Evolutionary conservation across 495 filamentous ascomycete species (phyloP), one percentile per base, ranked within the genome.

Genomic region (Penicillium egyptiacum): DNA sequence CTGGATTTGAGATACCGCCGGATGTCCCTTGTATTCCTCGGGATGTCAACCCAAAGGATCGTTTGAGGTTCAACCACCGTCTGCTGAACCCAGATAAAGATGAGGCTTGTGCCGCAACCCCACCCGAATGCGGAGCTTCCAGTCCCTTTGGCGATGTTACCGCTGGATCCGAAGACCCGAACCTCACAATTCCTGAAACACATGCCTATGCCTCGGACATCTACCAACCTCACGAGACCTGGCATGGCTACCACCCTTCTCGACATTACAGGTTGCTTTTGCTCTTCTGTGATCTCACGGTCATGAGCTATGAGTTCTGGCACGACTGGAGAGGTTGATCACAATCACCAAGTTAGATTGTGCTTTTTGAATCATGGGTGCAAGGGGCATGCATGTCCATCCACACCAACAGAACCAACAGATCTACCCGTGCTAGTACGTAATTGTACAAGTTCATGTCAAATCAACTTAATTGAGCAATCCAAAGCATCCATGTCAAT

Each of bases 271-370:
- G 93, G 26, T 61, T 98, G 39, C 73, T 96, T 56, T 71, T 96
- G 62, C 81, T 85, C 28, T 98, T 88, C 72, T 75, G 78, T 60
- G 84, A 96, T 70, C 86, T 90, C 58, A 83, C 83, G 0, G 80
- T 97, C 16, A 71, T 96, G 67, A 89, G 82, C 64, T 98, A 97
- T 71, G 89, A 96, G 65, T 73, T 97, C 51, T 78, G 77, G 77
- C 75, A 76, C 42, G 68, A 71, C 16, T 75, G 72, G 75, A 66
- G 59, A 23, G 23, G 35, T 37, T 62, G 23, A 54, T 30, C 30
- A 1, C 2, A 23, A 31, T n/a, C 4, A 17, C 23, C 37, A 22
- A 30, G 14, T 8, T 9, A 7, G 17, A 12, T 28, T 43, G 11
- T 1, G 17, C 11, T 19, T 22, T 5, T 14, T 41, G 33, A 14